Evolutionary conservation across 176 grass and related monocot genomes (phyloP).

Genomic region (Phyllostachys edulis): DNA sequence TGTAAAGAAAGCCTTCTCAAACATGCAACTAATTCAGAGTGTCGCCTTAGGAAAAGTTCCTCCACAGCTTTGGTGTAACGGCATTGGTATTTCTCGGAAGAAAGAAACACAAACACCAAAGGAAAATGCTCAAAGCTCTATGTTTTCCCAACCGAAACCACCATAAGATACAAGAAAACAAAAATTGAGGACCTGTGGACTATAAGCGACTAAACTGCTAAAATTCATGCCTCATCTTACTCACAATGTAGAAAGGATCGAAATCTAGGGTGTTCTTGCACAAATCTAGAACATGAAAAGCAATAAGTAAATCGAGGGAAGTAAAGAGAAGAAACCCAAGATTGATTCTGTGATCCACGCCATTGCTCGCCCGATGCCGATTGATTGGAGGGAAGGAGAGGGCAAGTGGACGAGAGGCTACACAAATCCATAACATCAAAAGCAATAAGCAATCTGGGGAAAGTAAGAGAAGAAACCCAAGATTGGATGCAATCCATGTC

Average conservation of each 20-base stretch:
- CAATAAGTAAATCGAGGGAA: no score
- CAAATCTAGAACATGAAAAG: no score
- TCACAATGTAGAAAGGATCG: not conserved
- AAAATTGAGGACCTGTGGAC: not conserved
- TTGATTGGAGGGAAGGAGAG: no score
- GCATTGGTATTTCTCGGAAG: no score
- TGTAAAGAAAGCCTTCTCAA: not conserved
- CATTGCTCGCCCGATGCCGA: no score
- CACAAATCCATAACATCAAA: no score
- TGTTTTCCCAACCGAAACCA: not conserved
- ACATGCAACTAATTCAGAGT: not conserved
- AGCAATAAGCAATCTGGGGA: not conserved
- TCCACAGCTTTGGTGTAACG: no score
- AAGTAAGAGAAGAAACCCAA: not conserved
- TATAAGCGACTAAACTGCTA: not conserved
- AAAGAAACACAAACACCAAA: not conserved
- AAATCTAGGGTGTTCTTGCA: conserved; percentile 6
- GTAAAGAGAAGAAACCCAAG: no score
- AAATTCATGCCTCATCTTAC: not conserved
- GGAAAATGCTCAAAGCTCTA: not conserved
- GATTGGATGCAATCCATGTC: not conserved
- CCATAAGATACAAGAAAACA: not conserved
- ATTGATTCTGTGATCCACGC: no score
- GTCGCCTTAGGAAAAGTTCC: not conserved
- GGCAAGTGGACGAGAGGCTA: no score